These are phyloP conservation scores for Aquilaria sinensis DNA, from an alignment of 345 rosid genomes.

Conservation along the genomic window DNA sequence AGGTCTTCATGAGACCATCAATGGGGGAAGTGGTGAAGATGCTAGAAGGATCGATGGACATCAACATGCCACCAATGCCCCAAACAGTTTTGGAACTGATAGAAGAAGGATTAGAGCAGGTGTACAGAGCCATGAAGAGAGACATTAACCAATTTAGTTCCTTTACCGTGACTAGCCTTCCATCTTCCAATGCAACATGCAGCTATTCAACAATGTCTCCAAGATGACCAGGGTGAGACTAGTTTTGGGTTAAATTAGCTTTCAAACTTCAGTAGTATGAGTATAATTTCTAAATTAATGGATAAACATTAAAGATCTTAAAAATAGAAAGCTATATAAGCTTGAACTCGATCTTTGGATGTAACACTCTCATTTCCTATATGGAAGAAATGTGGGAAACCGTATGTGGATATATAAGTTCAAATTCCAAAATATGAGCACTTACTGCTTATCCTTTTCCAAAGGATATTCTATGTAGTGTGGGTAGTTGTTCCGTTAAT, in stretches of 20 bases:
- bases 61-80: conserved; percentile 71
- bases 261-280: background rate
- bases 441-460: too few species aligned
- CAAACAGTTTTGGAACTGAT: conserved; percentile 70
- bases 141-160: conserved; percentile 54
- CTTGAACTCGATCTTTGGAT: too few species aligned
- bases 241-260: background rate
- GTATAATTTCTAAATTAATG: too few species aligned
- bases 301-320: too few species aligned
- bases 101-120: conserved; percentile 83
- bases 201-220: conserved; percentile 93
- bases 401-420: too few species aligned
- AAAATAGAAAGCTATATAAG: too few species aligned
- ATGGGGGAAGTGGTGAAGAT: conserved; percentile 77
- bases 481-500: too few species aligned
- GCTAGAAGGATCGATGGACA: conserved; percentile 50
- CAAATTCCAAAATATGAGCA: too few species aligned
- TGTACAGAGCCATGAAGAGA: conserved; percentile 78
- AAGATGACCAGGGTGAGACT: conserved; percentile 28
- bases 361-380: too few species aligned
- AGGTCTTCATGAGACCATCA: conserved; percentile 50
- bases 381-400: too few species aligned
- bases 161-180: conserved; percentile 33
- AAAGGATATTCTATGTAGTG: too few species aligned
- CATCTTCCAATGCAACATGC: conserved; percentile 68